Conservation (phyloP, 352 stramenopile genomes). For the Hyaloperonospora arabidopsidis region DNA sequence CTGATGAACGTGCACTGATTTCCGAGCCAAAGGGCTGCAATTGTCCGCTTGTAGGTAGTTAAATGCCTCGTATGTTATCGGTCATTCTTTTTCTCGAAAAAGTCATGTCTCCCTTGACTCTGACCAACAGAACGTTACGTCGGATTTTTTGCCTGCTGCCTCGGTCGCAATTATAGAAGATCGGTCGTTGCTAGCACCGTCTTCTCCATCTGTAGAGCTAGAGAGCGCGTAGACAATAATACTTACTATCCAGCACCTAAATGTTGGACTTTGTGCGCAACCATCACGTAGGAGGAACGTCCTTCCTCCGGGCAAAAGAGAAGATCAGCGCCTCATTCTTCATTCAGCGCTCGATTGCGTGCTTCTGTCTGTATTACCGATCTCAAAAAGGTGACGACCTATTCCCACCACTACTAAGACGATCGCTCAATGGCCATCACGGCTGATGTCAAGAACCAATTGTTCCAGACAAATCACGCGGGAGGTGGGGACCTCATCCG, state of each 20-base stretch:
- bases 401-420: background rate
- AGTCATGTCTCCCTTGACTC: no score
- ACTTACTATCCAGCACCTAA: conserved; percentile 12
- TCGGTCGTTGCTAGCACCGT: conserved; percentile 13
- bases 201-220: conserved; percentile 17
- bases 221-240: conserved; percentile 15
- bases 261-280: no score
- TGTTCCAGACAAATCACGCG: conserved; percentile 24
- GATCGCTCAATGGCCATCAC: conserved; percentile 32
- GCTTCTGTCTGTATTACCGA: conserved; percentile 1
- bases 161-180: background rate
- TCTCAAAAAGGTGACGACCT: background rate
- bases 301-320: conserved; percentile 4
- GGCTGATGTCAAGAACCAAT: conserved; percentile 41
- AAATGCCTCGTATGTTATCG: no score
- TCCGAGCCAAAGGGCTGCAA: no score
- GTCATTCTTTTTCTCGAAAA: no score
- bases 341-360: conserved; percentile 12
- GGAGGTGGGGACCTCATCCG: conserved; percentile 30
- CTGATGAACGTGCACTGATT: no score
- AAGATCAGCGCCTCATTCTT: conserved; percentile 23
- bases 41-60: no score
- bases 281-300: background rate
- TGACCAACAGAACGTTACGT: no score
- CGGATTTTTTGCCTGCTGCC: background rate